Evolutionary conservation across 2,329 filamentous ascomycete genomes (phyloP).

Genomic region (Herpotrichia juniperi): DNA sequence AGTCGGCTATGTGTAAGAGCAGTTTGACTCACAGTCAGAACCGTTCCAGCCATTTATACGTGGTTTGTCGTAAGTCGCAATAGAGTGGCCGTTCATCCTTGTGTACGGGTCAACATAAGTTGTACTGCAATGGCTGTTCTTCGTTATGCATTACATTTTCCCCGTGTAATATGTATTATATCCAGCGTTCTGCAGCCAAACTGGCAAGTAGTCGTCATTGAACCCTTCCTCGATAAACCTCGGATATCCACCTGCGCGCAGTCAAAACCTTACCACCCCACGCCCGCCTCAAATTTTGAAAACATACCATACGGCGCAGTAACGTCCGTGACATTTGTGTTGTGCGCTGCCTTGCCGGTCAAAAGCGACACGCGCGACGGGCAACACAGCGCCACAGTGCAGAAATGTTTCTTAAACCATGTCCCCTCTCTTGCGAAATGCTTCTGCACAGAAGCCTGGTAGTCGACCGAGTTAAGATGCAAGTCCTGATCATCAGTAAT

Average conservation of each 20-base stretch:
- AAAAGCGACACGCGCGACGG: constrained; percentile 69
- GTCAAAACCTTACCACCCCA: background rate
- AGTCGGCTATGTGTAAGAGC: no score
- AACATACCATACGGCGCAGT: constrained; percentile 30
- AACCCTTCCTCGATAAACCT: constrained; percentile 69
- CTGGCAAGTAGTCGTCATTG: constrained; percentile 69
- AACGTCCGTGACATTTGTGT: constrained; percentile 71
- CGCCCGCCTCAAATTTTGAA: constrained; percentile 4
- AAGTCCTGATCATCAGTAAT: constrained; percentile 73
- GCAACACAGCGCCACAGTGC: constrained; percentile 71
- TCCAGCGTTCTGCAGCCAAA: constrained; percentile 71
- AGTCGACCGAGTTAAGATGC: constrained; percentile 65
- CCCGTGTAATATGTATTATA: no score
- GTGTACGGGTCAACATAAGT: no score
- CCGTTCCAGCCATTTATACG: no score
- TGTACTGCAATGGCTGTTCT: no score
- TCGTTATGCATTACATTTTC: no score
- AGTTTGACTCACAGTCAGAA: no score
- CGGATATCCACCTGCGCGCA: constrained; percentile 62
- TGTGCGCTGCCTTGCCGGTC: constrained; percentile 71
- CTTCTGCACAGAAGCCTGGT: constrained; percentile 64
- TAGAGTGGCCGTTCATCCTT: no score
- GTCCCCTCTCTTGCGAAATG: constrained; percentile 65
- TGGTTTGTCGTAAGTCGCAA: no score
- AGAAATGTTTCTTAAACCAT: constrained; percentile 67